Evolutionary conservation across 2,329 filamentous ascomycete genomes (phyloP).

Genomic region (Juglanconis sp.): DNA sequence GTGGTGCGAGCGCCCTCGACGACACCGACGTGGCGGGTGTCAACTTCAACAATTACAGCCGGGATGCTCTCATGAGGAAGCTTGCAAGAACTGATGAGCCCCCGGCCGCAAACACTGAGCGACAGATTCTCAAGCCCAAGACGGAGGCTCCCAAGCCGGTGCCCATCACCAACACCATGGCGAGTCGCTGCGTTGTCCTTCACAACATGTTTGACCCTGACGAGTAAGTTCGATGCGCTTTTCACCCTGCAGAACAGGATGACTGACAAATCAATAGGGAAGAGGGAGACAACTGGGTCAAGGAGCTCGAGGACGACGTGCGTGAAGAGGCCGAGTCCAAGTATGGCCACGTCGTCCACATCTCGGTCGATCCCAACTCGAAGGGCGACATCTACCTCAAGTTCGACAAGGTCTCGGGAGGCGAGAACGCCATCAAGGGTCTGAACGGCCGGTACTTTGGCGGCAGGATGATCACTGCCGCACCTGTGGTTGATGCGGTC

Average conservation of each 20-base stretch:
- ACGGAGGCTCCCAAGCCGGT: conserved; percentile 69
- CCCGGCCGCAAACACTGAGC: conserved; percentile 62
- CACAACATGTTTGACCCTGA: conserved; percentile 93
- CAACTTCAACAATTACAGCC: conserved; percentile 99
- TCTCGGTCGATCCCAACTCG: conserved; percentile 88
- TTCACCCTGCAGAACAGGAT: not conserved
- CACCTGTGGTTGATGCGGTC: conserved; percentile 95
- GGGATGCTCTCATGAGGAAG: conserved; percentile 97
- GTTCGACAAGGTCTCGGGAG: conserved; percentile 91
- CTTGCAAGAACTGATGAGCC: conserved; percentile 92
- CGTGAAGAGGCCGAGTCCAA: conserved; percentile 88
- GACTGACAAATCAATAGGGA: conserved; percentile 58
- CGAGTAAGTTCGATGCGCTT: conserved; percentile 62
- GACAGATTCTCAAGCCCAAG: conserved; percentile 72
- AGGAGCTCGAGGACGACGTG: conserved; percentile 92
- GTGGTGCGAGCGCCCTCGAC: conserved; percentile 89
- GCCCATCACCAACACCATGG: conserved; percentile 84
- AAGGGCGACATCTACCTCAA: conserved; percentile 97
- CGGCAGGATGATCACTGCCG: conserved; percentile 86
- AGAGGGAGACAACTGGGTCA: conserved; percentile 82
- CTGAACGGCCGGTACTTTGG: conserved; percentile 96
- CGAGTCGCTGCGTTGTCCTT: conserved; percentile 88
- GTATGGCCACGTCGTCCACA: conserved; percentile 97
- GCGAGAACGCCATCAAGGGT: conserved; percentile 96
- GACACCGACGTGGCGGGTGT: conserved; percentile 97